A percentile compares a stretch with the other conserved stretches of the same genome.
phyloP scores from a whole-genome alignment of 164 flowering plant genomes.

The Stephania japonica region DNA sequence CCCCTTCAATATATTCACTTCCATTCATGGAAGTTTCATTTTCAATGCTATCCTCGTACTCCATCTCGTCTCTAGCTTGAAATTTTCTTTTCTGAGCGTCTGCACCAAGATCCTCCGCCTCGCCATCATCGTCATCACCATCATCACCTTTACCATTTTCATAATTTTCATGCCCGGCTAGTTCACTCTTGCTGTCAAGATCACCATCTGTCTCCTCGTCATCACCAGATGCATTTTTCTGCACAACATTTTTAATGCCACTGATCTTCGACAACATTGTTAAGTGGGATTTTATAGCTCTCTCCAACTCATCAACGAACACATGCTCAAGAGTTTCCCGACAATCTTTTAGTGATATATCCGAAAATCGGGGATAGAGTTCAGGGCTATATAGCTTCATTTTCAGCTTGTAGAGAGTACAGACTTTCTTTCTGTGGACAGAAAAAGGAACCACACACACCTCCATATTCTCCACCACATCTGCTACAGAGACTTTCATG shows the following conservation, averaged over 20 bases:
- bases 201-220: conserved; percentile 34
- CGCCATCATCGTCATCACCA: conserved; percentile 27
- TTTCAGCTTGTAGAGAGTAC: conserved; percentile 61
- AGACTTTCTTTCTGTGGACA: conserved; percentile 20
- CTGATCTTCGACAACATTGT: conserved; percentile 45
- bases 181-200: conserved; percentile 10
- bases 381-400: conserved; percentile 48
- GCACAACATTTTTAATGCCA: conserved; percentile 48
- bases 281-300: conserved; percentile 50
- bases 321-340: conserved; percentile 28
- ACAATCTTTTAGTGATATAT: conserved; percentile 46
- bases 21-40: conserved; percentile 21
- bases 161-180: conserved; percentile 17
- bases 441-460: conserved; percentile 44
- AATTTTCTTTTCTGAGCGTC: conserved; percentile 54
- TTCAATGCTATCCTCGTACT: conserved; percentile 63
- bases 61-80: conserved; percentile 68
- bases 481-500: conserved; percentile 67
- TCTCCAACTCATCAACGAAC: conserved; percentile 57
- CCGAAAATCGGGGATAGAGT: conserved; percentile 33
- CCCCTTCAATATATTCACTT: conserved; percentile 34
- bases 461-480: conserved; percentile 65
- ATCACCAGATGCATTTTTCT: conserved; percentile 20
- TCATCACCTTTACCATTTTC: conserved; percentile 32
- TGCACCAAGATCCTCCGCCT: conserved; percentile 51